Conservation (phyloP, 2,329 filamentous ascomycete species). For the Grosmannia huntii region DNA sequence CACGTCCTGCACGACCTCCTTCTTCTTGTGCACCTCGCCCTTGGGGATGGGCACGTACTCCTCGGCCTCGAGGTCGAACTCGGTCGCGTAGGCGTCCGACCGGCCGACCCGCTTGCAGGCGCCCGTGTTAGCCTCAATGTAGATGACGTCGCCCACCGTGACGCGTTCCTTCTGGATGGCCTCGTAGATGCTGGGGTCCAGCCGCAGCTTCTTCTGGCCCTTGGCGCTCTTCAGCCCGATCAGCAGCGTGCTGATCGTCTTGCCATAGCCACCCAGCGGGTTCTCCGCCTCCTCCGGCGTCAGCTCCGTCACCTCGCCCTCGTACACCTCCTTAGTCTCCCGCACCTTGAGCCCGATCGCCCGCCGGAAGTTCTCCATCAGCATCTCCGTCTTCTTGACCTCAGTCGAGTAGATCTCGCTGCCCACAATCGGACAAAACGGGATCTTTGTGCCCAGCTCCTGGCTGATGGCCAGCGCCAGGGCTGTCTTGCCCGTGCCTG, state of each 20-base stretch:
- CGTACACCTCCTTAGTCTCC: conserved; percentile 98
- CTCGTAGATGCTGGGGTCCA: conserved; percentile 98
- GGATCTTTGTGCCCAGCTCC: conserved; percentile 94
- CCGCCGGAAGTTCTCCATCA: conserved; percentile 98
- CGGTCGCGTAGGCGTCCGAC: conserved; percentile 93
- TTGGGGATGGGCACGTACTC: conserved; percentile 98
- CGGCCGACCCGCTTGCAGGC: conserved; percentile 94
- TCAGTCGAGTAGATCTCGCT: conserved; percentile 97
- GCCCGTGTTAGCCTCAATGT: conserved; percentile 98
- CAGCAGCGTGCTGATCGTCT: conserved; percentile 90
- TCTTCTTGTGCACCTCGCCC: conserved; percentile 99
- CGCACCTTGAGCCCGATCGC: conserved; percentile 94
- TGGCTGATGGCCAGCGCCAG: conserved; percentile 91
- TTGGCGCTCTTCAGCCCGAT: conserved; percentile 91
- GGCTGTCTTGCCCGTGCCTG: conserved; percentile 94
- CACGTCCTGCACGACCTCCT: conserved; percentile 98
- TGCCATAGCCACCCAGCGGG: conserved; percentile 88
- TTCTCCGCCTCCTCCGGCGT: conserved; percentile 98
- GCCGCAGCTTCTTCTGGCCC: conserved; percentile 92
- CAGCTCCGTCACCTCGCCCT: conserved; percentile 95
- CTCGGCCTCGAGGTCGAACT: conserved; percentile 96
- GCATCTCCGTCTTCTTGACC: conserved; percentile 97
- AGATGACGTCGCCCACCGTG: conserved; percentile 91
- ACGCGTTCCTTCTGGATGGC: conserved; percentile 98
- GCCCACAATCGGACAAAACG: conserved; percentile 94